Percentiles rank a stretch among this genome's conserved stretches.
phyloP scores from a whole-genome alignment of 1,284 basidiomycete genomes.

The Ganoderma lucidum region DNA sequence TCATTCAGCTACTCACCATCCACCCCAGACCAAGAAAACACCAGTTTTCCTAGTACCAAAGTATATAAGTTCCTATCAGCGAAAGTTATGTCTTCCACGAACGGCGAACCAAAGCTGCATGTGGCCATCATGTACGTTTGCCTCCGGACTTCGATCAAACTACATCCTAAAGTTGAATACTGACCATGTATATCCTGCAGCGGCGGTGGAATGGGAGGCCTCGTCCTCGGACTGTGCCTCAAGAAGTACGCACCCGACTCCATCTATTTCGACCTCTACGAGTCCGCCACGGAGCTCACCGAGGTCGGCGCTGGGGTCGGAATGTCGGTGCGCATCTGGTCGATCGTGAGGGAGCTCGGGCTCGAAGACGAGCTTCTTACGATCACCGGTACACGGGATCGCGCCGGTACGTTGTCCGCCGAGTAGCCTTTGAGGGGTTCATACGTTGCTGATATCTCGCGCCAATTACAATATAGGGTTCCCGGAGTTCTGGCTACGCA shows the following conservation, averaged over 20 bases:
- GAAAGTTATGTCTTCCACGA: no score
- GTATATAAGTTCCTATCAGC: no score
- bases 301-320: constrained; percentile 52
- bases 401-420: neutral
- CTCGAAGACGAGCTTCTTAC: constrained; percentile 32
- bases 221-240: constrained; percentile 46
- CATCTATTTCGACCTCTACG: constrained; percentile 52
- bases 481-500: neutral
- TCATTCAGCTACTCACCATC: no score
- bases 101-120: neutral
- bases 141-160: neutral
- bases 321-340: constrained; percentile 39
- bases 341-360: constrained; percentile 33
- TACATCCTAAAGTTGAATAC: neutral
- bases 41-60: no score
- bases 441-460: no score
- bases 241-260: constrained; percentile 40
- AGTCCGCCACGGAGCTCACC: constrained; percentile 45
- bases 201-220: constrained; percentile 49
- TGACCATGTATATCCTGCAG: constrained; percentile 29
- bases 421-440: neutral
- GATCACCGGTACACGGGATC: constrained; percentile 6
- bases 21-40: no score
- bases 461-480: no score
- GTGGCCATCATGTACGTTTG: constrained; percentile 6